These are phyloP conservation scores for Sextonia rubra DNA, from an alignment of 164 flowering plant species.

Conservation along the genomic window DNA sequence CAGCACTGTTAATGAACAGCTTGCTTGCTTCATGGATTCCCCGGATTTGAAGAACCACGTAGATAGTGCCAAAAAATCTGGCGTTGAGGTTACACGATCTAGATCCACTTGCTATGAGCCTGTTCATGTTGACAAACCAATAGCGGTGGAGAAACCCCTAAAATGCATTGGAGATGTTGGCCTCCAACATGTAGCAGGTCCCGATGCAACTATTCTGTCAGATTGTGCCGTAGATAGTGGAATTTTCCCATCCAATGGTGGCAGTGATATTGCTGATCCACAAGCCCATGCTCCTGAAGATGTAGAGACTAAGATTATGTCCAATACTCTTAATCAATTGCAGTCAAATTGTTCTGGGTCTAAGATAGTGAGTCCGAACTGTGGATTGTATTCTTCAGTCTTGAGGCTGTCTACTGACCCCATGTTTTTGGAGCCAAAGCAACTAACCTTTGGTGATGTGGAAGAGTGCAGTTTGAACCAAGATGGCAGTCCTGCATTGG, in stretches of 20 bases:
- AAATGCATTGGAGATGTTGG: conserved; percentile 14
- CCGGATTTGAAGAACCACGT: not conserved
- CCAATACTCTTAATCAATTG: conserved; percentile 16
- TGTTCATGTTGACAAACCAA: not conserved
- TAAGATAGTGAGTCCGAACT: conserved; percentile 12
- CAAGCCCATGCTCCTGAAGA: conserved; percentile 15
- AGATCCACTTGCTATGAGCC: not conserved
- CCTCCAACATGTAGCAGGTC: conserved; percentile 5
- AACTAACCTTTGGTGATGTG: conserved; percentile 41
- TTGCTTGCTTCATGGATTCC: not conserved
- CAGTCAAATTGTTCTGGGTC: conserved; percentile 15
- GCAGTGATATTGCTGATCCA: conserved; percentile 10
- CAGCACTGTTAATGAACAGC: conserved; percentile 3
- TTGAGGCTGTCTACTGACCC: conserved; percentile 17
- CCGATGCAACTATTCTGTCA: conserved; percentile 4
- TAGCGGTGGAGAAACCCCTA: not conserved
- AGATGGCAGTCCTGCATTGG: conserved; percentile 3
- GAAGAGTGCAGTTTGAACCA: conserved; percentile 29
- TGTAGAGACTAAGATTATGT: conserved; percentile 20
- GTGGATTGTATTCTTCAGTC: conserved; percentile 15
- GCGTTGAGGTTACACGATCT: not conserved
- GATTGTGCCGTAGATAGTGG: not conserved
- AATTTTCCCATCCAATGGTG: conserved; percentile 2
- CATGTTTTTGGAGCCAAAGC: conserved; percentile 39
- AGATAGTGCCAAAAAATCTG: not conserved